Conservation (phyloP, 2,329 filamentous ascomycete genomes). For the Aspergillus ochraceoroseus region DNA sequence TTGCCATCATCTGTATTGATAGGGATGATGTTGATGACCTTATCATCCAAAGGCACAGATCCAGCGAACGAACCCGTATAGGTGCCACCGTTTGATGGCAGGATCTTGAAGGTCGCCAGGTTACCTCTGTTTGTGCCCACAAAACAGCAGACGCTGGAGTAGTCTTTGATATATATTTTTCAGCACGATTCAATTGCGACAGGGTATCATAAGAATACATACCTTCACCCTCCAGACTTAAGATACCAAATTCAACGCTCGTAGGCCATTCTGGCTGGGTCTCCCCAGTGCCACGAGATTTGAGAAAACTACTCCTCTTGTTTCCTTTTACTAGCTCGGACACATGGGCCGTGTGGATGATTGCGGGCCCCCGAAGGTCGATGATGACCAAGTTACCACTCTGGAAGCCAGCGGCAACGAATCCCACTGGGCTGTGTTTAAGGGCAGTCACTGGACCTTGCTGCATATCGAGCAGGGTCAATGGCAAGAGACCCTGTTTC, state of each 20-base stretch:
- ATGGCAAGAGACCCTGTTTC: conserved; percentile 75
- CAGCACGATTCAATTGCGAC: no score
- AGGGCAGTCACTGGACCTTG: conserved; percentile 74
- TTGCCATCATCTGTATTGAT: conserved; percentile 74
- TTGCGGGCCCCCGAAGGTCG: conserved; percentile 77
- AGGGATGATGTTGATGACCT: conserved; percentile 69
- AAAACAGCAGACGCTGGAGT: conserved; percentile 89
- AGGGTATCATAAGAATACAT: no score
- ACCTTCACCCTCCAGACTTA: conserved; percentile 87
- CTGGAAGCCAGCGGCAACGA: conserved; percentile 81
- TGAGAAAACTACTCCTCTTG: conserved; percentile 67
- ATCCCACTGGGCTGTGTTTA: conserved; percentile 86
- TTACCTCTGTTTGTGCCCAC: conserved; percentile 83
- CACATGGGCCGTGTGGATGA: conserved; percentile 72
- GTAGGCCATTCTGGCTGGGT: conserved; percentile 68
- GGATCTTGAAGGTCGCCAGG: conserved; percentile 81
- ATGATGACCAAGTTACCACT: conserved; percentile 74
- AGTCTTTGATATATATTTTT: no score
- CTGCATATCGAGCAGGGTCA: conserved; percentile 75
- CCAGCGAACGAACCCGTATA: conserved; percentile 72
- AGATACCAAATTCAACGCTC: conserved; percentile 80
- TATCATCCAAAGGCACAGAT: conserved; percentile 60
- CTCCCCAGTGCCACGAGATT: conserved; percentile 48
- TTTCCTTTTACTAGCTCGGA: conserved; percentile 70
- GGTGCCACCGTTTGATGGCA: conserved; percentile 64